Conservation (phyloP, 2,329 filamentous ascomycete genomes). For the Chrysoporthe cubensis region DNA sequence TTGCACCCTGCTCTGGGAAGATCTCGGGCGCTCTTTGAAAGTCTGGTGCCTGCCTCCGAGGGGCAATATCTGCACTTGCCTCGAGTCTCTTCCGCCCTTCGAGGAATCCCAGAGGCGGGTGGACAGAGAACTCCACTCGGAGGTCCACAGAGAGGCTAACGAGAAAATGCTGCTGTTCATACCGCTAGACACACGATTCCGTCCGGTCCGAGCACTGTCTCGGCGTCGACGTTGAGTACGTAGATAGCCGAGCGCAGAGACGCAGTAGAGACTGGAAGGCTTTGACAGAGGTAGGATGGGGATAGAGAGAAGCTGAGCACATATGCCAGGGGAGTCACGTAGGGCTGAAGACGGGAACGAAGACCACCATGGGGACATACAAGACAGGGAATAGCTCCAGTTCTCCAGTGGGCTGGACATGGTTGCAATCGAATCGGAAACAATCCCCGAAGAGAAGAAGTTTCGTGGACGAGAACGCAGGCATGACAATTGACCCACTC, state of each 20-base stretch:
- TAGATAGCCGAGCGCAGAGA: neutral
- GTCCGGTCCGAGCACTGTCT: too few relatives aligned
- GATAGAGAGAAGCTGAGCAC: neutral
- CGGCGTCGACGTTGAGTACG: neutral
- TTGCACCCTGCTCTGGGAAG: neutral
- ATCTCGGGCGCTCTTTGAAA: neutral
- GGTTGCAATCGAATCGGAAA: neutral
- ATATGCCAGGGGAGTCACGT: neutral
- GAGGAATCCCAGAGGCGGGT: neutral
- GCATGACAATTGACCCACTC: constrained; percentile 16
- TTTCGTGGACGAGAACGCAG: neutral
- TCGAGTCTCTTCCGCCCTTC: neutral
- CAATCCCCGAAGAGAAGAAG: neutral
- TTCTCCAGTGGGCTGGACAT: neutral
- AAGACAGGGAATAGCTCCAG: neutral
- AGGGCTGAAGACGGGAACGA: neutral
- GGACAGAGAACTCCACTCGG: neutral
- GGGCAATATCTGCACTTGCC: neutral
- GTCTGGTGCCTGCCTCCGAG: neutral
- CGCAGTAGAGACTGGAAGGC: neutral
- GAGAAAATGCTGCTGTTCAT: neutral
- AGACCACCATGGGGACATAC: neutral
- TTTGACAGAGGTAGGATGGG: neutral
- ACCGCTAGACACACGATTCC: neutral
- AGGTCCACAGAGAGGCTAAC: neutral